Percentiles rank a stretch among this genome's conserved stretches.
These are phyloP conservation scores for Zygosaccharomyces kombuchaensis DNA, from an alignment of 805 yeast species.

Conservation along the genomic window DNA sequence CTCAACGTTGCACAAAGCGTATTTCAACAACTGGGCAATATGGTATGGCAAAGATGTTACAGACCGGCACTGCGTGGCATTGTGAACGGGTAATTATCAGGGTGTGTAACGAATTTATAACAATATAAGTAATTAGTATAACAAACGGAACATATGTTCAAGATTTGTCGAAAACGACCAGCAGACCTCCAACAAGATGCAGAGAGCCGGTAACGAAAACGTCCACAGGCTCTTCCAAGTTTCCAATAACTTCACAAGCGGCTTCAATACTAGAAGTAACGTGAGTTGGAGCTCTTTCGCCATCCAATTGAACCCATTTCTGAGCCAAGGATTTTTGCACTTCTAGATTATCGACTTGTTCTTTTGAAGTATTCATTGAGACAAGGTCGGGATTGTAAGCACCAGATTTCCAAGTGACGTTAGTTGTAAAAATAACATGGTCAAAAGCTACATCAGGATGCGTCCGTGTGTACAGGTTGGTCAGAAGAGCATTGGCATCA, in stretches of 20 bases:
- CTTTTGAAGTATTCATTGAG: conserved; percentile 77
- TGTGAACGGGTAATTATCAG: conserved; percentile 8
- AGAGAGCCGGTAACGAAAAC: conserved; percentile 92
- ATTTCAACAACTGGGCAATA: conserved; percentile 52
- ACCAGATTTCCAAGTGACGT: conserved; percentile 86
- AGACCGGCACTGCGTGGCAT: conserved; percentile 46
- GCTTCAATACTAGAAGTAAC: conserved; percentile 75
- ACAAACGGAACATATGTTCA: background rate
- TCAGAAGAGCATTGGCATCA: conserved; percentile 66
- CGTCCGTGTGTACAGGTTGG: conserved; percentile 45
- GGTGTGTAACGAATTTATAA: background rate
- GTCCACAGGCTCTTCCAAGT: conserved; percentile 40
- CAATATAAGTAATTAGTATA: conserved; percentile 1
- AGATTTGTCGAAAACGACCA: conserved; percentile 68
- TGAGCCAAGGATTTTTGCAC: conserved; percentile 75
- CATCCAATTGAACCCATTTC: conserved; percentile 58
- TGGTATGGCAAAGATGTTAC: conserved; percentile 67
- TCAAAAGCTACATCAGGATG: conserved; percentile 51
- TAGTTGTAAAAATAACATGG: conserved; percentile 81
- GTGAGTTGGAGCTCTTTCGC: conserved; percentile 38
- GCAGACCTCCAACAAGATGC: conserved; percentile 89
- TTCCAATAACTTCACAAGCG: conserved; percentile 50
- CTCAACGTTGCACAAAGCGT: conserved; percentile 41
- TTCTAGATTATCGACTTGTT: conserved; percentile 68
- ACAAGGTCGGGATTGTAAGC: conserved; percentile 74